phyloP scores from a whole-genome alignment of 495 filamentous ascomycete species.

The Hypoxylon intermedium region DNA sequence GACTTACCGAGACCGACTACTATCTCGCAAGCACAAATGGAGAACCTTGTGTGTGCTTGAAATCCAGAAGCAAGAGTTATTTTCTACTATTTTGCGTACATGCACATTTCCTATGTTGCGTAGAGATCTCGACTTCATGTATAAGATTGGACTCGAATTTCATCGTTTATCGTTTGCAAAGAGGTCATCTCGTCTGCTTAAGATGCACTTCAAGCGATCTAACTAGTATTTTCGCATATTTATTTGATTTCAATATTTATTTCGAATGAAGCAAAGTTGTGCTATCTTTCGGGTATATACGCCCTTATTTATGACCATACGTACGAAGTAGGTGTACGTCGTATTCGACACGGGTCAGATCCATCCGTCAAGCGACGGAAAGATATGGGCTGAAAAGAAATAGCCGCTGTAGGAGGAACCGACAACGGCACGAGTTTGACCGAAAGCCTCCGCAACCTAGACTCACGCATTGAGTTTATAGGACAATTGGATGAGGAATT shows the following conservation, averaged over 20 bases:
- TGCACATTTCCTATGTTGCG: not conserved
- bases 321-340: slow-evolving; percentile 25
- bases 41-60: not conserved
- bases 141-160: too few relatives aligned
- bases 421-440: slow-evolving; percentile 18
- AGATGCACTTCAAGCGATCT: not conserved
- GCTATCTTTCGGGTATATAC: not conserved
- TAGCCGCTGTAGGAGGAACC: slow-evolving; percentile 26
- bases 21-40: not conserved
- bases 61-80: not conserved
- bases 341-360: slow-evolving; percentile 23
- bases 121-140: not conserved
- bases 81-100: too few relatives aligned
- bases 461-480: slow-evolving; percentile 7
- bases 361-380: slow-evolving; percentile 36
- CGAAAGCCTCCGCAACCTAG: slow-evolving; percentile 9
- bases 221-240: slow-evolving; percentile 5
- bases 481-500: slow-evolving; percentile 15
- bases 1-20: not conserved
- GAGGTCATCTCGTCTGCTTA: too few relatives aligned
- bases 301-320: not conserved
- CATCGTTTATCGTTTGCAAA: too few relatives aligned
- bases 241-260: slow-evolving; percentile 2
- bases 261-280: slow-evolving; percentile 3
- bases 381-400: slow-evolving; percentile 16